Conservation (phyloP, 2,329 filamentous ascomycete species). For the Fusarium sarcochroum region DNA sequence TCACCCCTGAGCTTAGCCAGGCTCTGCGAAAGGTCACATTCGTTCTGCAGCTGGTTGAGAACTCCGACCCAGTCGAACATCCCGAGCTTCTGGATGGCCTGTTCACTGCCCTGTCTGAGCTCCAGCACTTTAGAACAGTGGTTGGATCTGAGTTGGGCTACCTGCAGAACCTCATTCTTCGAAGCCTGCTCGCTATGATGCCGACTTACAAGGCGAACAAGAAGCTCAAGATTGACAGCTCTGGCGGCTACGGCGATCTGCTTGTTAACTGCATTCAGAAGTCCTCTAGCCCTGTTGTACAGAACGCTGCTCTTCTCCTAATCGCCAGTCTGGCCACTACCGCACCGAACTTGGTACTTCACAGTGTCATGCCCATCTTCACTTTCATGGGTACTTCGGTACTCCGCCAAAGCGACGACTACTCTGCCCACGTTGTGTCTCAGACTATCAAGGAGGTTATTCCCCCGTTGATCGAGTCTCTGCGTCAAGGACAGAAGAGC, state of each 20-base stretch:
- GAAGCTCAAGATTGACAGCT: constrained; percentile 78
- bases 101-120: constrained; percentile 87
- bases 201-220: constrained; percentile 77
- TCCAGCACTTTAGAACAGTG: constrained; percentile 86
- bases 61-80: constrained; percentile 80
- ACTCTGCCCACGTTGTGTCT: constrained; percentile 95
- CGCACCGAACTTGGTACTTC: constrained; percentile 90
- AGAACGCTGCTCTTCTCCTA: constrained; percentile 89
- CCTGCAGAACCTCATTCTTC: constrained; percentile 86
- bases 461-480: constrained; percentile 87
- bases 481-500: constrained; percentile 84
- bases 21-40: constrained; percentile 85
- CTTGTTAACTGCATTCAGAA: constrained; percentile 95
- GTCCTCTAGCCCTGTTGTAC: constrained; percentile 91
- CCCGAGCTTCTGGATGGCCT: constrained; percentile 82
- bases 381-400: constrained; percentile 97
- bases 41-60: constrained; percentile 89
- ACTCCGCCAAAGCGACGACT: constrained; percentile 93
- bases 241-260: constrained; percentile 87
- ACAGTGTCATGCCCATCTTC: constrained; percentile 99
- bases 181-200: constrained; percentile 86
- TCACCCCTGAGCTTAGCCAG: constrained; percentile 74
- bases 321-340: constrained; percentile 89
- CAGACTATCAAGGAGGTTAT: constrained; percentile 96
- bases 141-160: constrained; percentile 91